Evolutionary conservation across 495 filamentous ascomycete genomes (phyloP), one percentile per base, ranked within the genome.

Genomic region (Talaromyces liani): DNA sequence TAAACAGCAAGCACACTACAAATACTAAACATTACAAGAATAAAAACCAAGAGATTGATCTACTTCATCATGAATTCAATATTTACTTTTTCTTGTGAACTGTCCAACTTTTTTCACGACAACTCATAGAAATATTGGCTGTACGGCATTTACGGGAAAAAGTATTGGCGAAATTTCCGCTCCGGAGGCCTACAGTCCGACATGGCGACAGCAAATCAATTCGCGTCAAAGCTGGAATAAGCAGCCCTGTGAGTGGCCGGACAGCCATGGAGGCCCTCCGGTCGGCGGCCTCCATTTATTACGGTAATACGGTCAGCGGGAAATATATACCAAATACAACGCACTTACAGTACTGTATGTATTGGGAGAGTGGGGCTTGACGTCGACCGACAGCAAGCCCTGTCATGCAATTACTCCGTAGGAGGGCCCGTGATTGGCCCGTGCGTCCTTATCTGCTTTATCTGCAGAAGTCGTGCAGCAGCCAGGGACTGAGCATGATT

Each of bases 141-240:
- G 25, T 29, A 55, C 24, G 10, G 22, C 22, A 55, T 25, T 54
- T 27, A 55, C 14, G 36, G 12, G 20, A 24, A 24, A 54, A 25
- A 27, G 20, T 55, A 55, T 58, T 36, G 27, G 56, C 56, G 56
- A 36, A 58, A 55, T 55, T 58, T 58, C 56, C 56, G 56, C 56
- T 58, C 56, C 56, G 56, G 56, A 56, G 53, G 53, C 22, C 53
- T 56, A 56, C 53, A 29, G 53, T 56, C 56, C 56, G 56, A 36
- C 27, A 27, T 20, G 18, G 12, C n/a, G 1, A 58, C 56, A 36
- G 56, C 56, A 58, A 58, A 58, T 58, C 56, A 58, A 58, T 58
- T 58, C 56, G 31, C 56, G 56, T 33, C 27, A 36, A 58, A n/a
- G n/a, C 27, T 34, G 8, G 27, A 34, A 5, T 34, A 36, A 20